Evolutionary conservation across 139 green algal genomes (phyloP), one percentile per base, ranked within the genome.

Genomic region (Haematococcus lacustris): DNA sequence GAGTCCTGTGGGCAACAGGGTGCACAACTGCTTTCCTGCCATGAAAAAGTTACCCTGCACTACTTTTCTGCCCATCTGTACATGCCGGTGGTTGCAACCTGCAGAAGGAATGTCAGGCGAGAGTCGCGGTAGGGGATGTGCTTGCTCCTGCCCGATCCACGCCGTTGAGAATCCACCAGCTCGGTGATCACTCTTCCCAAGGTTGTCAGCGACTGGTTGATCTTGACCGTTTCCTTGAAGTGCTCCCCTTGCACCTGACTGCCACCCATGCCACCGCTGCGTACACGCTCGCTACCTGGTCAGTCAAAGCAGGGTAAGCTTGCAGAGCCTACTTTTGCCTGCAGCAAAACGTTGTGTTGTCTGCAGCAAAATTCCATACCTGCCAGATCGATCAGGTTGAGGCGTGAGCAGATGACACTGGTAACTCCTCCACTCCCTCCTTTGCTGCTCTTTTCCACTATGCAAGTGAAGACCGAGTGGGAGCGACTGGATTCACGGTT

Each of bases 371-470:
- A n/a, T 61, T 39, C 4, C 75, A 21, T 35, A 89, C 91, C 91
- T 74, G 94, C 94, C 38, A 99, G 84, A 82, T 99, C 95, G 23
- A 99, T 93, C 7, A 99, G 83, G 87, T 97, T 96, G 28, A 99
- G 87, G 9, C 88, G 80, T 6, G 80, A 84, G 51, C 75, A 83
- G 68, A 88, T 82, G 37, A 91, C 70, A 59, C 88, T 85, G 53
- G 73, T 87, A 30, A 91, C 66, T 41, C 88, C 88, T 32, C 76
- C 68, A 37, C 41, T 65, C 38, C 63, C 75, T 38, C 64, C 65
- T 17, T 76, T 81, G 62, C 61, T 69, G 39, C 38, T 75, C 68
- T 82, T 82, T 69, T 85, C 79, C 57, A 85, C 72, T 0, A 35
- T 73, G 68, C 68, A 85, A 25, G 79, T 95, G 83, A 98, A 98